A percentile compares a stretch with the other conserved stretches of the same genome.
phyloP scores from a whole-genome alignment of 2,329 filamentous ascomycete species.

The Apiospora hydei region DNA sequence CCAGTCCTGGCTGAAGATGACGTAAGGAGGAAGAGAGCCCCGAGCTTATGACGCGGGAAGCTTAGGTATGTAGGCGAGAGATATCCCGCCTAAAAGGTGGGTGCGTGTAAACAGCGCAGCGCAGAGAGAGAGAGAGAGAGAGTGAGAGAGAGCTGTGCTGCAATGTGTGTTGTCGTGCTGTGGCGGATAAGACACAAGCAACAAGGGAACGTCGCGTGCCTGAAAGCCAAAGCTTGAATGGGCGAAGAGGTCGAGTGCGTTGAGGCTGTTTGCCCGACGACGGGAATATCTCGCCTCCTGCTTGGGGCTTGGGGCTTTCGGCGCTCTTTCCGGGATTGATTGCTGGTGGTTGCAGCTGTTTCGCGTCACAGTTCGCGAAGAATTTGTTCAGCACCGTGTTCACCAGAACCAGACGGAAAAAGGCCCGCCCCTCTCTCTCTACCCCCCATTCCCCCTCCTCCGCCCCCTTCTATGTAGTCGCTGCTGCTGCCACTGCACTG shows the following conservation, averaged over 20 bases:
- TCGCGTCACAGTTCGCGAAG: conserved; percentile 13
- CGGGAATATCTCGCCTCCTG: background rate
- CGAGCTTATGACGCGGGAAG: conserved; percentile 9
- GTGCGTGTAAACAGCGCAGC: background rate
- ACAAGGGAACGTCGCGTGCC: conserved; percentile 4
- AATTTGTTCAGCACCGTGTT: conserved; percentile 21
- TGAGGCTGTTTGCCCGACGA: background rate
- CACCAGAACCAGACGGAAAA: background rate
- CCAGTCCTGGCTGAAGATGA: background rate
- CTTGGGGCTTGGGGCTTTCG: background rate
- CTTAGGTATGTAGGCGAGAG: background rate
- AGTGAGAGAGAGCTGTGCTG: background rate
- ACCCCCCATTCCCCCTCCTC: too few species aligned
- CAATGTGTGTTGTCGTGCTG: background rate
- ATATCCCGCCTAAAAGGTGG: background rate
- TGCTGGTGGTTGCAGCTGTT: background rate
- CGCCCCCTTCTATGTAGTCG: too few species aligned
- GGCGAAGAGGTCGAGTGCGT: background rate
- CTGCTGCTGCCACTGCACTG: background rate
- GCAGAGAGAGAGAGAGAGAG: background rate
- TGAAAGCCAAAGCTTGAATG: background rate
- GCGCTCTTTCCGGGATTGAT: background rate
- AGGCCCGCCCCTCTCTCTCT: background rate
- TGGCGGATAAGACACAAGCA: background rate
- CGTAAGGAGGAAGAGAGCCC: background rate